These are phyloP conservation scores for Breviolum minutum DNA, from an alignment of 73 alveolate genomes.

Conservation along the genomic window DNA sequence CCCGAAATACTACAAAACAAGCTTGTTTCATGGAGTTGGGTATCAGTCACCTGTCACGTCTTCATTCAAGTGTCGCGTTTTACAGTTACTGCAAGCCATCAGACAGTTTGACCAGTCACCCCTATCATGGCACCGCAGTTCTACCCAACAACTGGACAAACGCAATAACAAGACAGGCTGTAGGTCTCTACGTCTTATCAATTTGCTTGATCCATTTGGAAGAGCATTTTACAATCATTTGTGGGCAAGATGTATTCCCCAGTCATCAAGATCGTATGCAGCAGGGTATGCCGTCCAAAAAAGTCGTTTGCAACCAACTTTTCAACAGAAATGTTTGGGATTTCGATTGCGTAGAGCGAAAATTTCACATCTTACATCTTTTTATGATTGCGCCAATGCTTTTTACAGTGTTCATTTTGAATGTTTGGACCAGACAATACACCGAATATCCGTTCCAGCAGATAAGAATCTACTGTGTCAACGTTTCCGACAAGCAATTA, in stretches of 20 bases:
- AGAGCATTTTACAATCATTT: slow-evolving; percentile 35
- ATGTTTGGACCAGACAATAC: not conserved
- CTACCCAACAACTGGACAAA: slow-evolving; percentile 18
- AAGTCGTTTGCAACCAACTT: not conserved
- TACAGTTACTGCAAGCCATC: slow-evolving; percentile 1
- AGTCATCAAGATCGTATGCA: not conserved
- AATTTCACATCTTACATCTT: slow-evolving; percentile 16
- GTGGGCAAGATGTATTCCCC: not conserved
- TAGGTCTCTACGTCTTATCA: slow-evolving; percentile 7
- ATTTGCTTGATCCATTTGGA: slow-evolving; percentile 20
- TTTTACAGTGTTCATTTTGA: slow-evolving; percentile 4
- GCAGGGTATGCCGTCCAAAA: slow-evolving; percentile 20
- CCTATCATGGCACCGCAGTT: not conserved
- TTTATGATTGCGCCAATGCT: slow-evolving; percentile 23
- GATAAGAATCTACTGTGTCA: not conserved
- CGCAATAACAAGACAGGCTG: not conserved
- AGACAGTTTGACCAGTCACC: slow-evolving; percentile 25
- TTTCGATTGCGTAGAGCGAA: slow-evolving; percentile 16
- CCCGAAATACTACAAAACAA: not conserved
- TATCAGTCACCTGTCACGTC: not conserved
- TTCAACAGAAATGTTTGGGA: not conserved
- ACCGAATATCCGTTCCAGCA: not conserved
- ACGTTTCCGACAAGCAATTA: slow-evolving; percentile 3
- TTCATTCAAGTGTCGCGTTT: not conserved
- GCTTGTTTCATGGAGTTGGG: slow-evolving; percentile 11